Evolutionary conservation across 2,329 filamentous ascomycete genomes (phyloP), one percentile per base, ranked within the genome.

Genomic region (Xylaria digitata): DNA sequence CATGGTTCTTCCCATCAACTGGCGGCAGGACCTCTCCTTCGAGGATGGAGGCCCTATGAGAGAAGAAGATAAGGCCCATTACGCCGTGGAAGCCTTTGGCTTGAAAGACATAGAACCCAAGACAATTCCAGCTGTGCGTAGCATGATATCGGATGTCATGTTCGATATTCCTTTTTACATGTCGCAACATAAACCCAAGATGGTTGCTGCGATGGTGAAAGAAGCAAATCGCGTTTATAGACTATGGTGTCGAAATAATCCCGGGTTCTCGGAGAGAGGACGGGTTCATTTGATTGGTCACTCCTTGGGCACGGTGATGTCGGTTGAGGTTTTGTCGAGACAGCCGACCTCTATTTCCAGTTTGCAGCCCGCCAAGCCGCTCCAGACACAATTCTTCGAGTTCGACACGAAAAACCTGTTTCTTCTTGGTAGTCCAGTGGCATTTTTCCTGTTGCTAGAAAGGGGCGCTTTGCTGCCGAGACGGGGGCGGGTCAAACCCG

Each of bases 101-200:
- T 83, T 99, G 15, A 92, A 94, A 72, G 94, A 98, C 72, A 97
- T 99, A 71, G 97, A 97, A 5, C 94, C 94, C 0, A 87, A 90
- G 48, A 96, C 93, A 0, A 92, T 99, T 34, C 94, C 95, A 0
- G 94, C 93, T 0, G 91, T 99, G n/a, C 90, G 96, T 52, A 93
- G 92, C 75, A 89, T 99, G 76, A 96, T 99, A 68, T 96, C 92
- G 48, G 96, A 99, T 78, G 93, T 99, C 73, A 97, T 99, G 93
- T 90, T 98, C 56, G 96, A 99, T 77, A 95, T 99, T 56, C 96
- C 96, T 0, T 98, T 97, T 77, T 99, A 98, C 80, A 90, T 99
- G 81, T 98, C 95, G 0, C 92, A 96, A 66, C 95, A 98, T 80
- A 97, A 98, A 75, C 88, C 90, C 3, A 97, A 94, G 78, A 98